phyloP scores from a whole-genome alignment of 2,329 filamentous ascomycete species.

The Fusarium bactridioides region DNA sequence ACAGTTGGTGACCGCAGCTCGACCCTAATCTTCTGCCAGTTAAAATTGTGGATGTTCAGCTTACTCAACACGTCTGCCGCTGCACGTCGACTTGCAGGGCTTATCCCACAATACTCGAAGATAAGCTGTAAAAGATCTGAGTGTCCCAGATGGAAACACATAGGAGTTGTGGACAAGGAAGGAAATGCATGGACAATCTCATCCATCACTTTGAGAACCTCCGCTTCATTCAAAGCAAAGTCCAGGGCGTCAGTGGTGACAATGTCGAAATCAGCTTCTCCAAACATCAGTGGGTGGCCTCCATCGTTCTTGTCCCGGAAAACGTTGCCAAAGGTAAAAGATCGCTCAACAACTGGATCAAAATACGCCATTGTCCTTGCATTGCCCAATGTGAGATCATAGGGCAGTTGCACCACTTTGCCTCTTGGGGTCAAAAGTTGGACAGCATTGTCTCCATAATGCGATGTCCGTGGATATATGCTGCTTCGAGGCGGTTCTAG shows the following conservation, averaged over 20 bases:
- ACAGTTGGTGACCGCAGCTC: conserved; percentile 84
- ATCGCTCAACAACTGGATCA: conserved; percentile 73
- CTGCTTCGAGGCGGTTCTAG: conserved; percentile 78
- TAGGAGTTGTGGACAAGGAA: conserved; percentile 71
- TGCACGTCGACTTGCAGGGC: conserved; percentile 68
- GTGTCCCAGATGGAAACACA: conserved; percentile 93
- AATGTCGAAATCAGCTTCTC: conserved; percentile 96
- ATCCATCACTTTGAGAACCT: conserved; percentile 92
- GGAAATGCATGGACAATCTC: conserved; percentile 87
- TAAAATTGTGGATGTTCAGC: conserved; percentile 81
- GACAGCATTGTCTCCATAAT: conserved; percentile 78
- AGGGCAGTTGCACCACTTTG: conserved; percentile 92
- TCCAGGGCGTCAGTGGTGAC: conserved; percentile 84
- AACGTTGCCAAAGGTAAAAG: conserved; percentile 87
- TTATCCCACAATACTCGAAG: conserved; percentile 89
- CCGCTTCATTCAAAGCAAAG: conserved; percentile 87
- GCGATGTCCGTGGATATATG: conserved; percentile 82
- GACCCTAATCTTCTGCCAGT: conserved; percentile 82
- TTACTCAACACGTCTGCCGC: conserved; percentile 88
- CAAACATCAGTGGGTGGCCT: conserved; percentile 81
- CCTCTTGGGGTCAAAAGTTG: conserved; percentile 84
- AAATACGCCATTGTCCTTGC: conserved; percentile 81
- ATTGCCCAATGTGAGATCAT: conserved; percentile 88
- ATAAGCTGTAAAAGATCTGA: conserved; percentile 85
- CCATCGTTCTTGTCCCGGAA: conserved; percentile 82